phyloP scores from a whole-genome alignment of 768 basidiomycete genomes.

The Rhizopogon rudus region DNA sequence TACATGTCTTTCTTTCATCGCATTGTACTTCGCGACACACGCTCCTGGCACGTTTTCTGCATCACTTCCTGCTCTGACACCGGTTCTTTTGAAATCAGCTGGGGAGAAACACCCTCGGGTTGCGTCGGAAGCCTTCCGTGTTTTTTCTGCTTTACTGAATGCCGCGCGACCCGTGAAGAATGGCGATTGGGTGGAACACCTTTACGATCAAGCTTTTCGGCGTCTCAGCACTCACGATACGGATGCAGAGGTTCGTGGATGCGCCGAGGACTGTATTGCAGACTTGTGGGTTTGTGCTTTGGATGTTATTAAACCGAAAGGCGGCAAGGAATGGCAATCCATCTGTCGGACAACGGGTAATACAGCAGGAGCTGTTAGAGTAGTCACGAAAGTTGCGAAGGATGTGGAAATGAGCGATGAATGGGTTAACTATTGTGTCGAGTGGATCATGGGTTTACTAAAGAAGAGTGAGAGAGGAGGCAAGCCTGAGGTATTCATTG shows the following conservation, averaged over 20 bases:
- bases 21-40: slow-evolving; percentile 72
- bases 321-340: slow-evolving; percentile 74
- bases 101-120: slow-evolving; percentile 86
- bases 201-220: slow-evolving; percentile 71
- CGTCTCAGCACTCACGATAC: slow-evolving; percentile 79
- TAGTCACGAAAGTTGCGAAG: slow-evolving; percentile 78
- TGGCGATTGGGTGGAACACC: slow-evolving; percentile 59
- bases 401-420: slow-evolving; percentile 64
- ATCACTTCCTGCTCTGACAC: slow-evolving; percentile 63
- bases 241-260: slow-evolving; percentile 83
- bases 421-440: slow-evolving; percentile 80
- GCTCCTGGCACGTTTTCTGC: slow-evolving; percentile 51
- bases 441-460: slow-evolving; percentile 71
- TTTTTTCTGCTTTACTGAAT: slow-evolving; percentile 78
- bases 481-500: slow-evolving; percentile 76
- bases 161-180: slow-evolving; percentile 65
- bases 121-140: slow-evolving; percentile 82
- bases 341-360: slow-evolving; percentile 69
- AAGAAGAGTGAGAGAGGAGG: slow-evolving; percentile 75
- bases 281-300: slow-evolving; percentile 87
- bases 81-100: slow-evolving; percentile 69
- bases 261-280: slow-evolving; percentile 79
- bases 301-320: slow-evolving; percentile 59
- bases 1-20: slow-evolving; percentile 80
- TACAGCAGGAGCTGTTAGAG: slow-evolving; percentile 71